Base-by-base conservation (phyloP, 1,139 yeast genomes). In the Yamadazyma aaseri region DNA sequence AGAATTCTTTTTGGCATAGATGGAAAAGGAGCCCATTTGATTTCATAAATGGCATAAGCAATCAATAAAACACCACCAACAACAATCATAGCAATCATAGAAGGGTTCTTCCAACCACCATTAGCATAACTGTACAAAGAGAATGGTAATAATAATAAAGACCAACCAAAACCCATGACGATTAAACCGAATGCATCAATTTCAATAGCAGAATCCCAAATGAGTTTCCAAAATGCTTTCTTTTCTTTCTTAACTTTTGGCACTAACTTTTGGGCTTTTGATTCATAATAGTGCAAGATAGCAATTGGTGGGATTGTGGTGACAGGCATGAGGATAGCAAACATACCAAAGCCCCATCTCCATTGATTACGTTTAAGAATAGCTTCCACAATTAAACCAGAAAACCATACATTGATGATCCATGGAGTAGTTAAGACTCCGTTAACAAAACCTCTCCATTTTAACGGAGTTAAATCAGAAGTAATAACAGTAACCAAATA, bases 341-440 rank as follows among this genome's bases (percentile, higher is more conserved):
- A 63, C 66, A 61, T 60, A 36, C 67, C 68, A 38, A 58, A 63
- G 31, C 67, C 68, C 68, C 68, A 63, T 50, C 67, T 55, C 69
- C 69, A 63, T 18, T 10, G 7, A 36, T 56, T 58, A 16, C 55
- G 21, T 56, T 49, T 39, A 8, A 53, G 35, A 16, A 62, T 43
- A 15, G 56, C 51, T 2, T 50, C 44, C n/a, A 52, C 63, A 33
- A 62, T 58, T 17, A 47, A 47, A 20, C 63, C 63, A 6, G 64
- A 44, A 31, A 58, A 49, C 67, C 68, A 62, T 8, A 55, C 45
- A 26, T 53, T 60, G 29, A 58, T 49, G 31, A 62, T 35, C 33
- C 50, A 58, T 14, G 66, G 68, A 3, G 56, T 36, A 0, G 61
- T 30, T 10, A 60, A 40, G 4, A 58, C 22, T 14, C 56, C 53